Conservation (phyloP, 345 rosid species). For the Linum tenue region DNA sequence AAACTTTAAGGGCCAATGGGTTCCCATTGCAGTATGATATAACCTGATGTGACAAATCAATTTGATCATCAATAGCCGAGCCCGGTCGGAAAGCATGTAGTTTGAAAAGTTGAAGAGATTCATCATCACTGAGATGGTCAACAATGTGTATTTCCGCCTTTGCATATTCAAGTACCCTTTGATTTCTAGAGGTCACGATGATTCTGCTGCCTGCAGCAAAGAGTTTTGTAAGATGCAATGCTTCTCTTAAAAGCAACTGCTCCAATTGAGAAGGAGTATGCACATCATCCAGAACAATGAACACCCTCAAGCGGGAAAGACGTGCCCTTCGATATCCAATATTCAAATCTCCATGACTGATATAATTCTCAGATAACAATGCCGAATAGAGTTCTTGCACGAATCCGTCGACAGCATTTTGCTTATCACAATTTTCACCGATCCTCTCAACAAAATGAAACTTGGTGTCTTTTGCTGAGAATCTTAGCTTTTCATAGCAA, state of each 20-base stretch:
- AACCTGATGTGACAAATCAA: background rate
- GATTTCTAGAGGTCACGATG: background rate
- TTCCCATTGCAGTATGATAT: background rate
- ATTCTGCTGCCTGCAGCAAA: background rate
- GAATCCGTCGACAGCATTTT: background rate
- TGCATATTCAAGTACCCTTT: background rate
- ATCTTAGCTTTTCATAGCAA: background rate
- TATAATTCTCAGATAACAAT: background rate
- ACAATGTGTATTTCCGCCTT: background rate
- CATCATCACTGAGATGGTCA: background rate
- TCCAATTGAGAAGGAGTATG: background rate
- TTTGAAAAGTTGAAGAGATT: background rate
- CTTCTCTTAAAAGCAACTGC: background rate
- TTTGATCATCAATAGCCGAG: background rate
- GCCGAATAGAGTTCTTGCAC: background rate
- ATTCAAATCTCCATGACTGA: background rate
- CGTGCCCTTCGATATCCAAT: background rate
- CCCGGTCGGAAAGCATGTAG: background rate
- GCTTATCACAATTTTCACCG: background rate
- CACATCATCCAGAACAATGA: background rate
- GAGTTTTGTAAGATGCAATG: background rate
- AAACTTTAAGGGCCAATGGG: background rate
- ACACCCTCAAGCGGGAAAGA: background rate
- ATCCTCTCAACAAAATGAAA: background rate
- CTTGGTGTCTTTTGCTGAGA: background rate